Conservation (phyloP, 306 rosid genomes). For the Vigna reflexopilosa region DNA sequence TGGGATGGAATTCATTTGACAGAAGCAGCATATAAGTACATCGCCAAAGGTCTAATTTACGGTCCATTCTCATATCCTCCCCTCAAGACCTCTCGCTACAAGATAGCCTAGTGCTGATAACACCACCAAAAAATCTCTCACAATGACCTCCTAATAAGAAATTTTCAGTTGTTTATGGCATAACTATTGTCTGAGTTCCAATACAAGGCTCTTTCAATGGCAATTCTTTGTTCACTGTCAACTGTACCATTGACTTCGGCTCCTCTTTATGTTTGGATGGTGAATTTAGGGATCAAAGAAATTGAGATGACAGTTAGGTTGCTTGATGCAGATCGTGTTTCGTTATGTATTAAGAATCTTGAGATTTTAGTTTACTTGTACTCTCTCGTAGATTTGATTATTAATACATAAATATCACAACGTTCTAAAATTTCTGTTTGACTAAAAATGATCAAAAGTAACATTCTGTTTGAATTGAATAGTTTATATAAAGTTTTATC, state of each 20-base stretch:
- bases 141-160: neutral
- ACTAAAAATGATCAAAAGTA: too few species aligned
- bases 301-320: neutral
- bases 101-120: slow-evolving; percentile 20
- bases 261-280: neutral
- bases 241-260: neutral
- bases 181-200: neutral
- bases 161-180: neutral
- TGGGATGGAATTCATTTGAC: slow-evolving; percentile 75
- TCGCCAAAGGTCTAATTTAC: slow-evolving; percentile 50
- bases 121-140: neutral
- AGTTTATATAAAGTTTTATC: too few species aligned
- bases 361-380: neutral
- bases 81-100: slow-evolving; percentile 37
- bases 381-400: neutral
- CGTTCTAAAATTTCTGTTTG: too few species aligned
- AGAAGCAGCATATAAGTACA: slow-evolving; percentile 50
- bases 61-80: slow-evolving; percentile 62
- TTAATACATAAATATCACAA: too few species aligned
- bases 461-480: too few species aligned
- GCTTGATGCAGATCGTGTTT: neutral
- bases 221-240: neutral
- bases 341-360: neutral
- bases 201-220: neutral
- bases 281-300: neutral